Evolutionary conservation across 306 rosid species (phyloP).

Genomic region (Datisca glomerata): DNA sequence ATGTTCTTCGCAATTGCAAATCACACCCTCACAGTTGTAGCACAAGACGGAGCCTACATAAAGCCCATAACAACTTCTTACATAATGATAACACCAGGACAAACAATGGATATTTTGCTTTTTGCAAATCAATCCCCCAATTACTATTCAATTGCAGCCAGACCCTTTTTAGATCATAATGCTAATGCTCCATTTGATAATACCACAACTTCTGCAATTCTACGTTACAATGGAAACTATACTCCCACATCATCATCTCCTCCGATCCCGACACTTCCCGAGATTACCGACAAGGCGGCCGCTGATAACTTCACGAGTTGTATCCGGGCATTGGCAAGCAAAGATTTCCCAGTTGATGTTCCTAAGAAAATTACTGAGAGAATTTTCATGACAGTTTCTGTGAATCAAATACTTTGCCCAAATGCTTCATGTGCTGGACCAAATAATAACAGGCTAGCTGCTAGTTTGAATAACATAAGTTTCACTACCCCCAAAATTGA

Average conservation of each 20-base stretch:
- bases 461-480: slow-evolving; percentile 28
- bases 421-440: slow-evolving; percentile 19
- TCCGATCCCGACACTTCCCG: neutral
- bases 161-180: neutral
- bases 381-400: slow-evolving; percentile 16
- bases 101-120: slow-evolving; percentile 15
- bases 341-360: slow-evolving; percentile 16
- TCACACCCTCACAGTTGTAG: slow-evolving; percentile 13
- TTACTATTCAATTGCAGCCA: slow-evolving; percentile 9
- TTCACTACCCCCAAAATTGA: slow-evolving; percentile 13
- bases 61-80: slow-evolving; percentile 8
- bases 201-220: slow-evolving; percentile 1
- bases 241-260: neutral
- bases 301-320: slow-evolving; percentile 11
- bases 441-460: slow-evolving; percentile 1
- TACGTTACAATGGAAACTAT: neutral
- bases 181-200: neutral
- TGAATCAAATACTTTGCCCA: slow-evolving; percentile 17
- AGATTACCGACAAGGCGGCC: neutral
- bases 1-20: slow-evolving; percentile 10
- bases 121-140: slow-evolving; percentile 6
- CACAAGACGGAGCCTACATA: slow-evolving; percentile 13
- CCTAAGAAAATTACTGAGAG: slow-evolving; percentile 10
- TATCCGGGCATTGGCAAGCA: slow-evolving; percentile 20
- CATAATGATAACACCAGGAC: slow-evolving; percentile 14